A percentile compares a stretch with the other conserved stretches of the same genome.
Conservation (phyloP, 805 yeast species). For the Danielozyma ontarioensis region DNA sequence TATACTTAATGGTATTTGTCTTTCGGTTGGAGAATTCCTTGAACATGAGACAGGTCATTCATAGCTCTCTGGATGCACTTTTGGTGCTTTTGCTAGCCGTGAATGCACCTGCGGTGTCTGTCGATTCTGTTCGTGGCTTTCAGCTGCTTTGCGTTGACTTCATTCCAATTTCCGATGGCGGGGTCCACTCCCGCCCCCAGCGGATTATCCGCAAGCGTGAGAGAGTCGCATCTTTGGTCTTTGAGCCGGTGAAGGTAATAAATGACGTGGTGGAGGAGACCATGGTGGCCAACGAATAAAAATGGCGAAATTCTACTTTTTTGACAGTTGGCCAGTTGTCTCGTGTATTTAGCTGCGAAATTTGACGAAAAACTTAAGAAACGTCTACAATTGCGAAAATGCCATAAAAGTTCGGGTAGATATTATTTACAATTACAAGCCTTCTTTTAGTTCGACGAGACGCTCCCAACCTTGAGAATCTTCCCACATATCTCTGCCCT, state of each 20-base stretch:
- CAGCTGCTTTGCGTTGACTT: neutral
- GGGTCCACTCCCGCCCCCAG: neutral
- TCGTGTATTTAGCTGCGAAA: too few species aligned
- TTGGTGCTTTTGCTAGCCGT: too few species aligned
- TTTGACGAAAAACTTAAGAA: too few species aligned
- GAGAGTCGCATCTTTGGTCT: slow-evolving; percentile 19
- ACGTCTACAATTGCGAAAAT: too few species aligned
- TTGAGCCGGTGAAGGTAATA: slow-evolving; percentile 17
- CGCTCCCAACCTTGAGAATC: slow-evolving; percentile 72
- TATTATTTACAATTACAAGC: too few species aligned
- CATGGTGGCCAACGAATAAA: too few species aligned
- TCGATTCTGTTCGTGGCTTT: slow-evolving; percentile 1
- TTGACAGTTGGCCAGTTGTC: too few species aligned
- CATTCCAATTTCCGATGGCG: neutral
- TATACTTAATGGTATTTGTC: slow-evolving; percentile 7
- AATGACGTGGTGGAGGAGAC: too few species aligned
- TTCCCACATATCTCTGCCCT: slow-evolving; percentile 77
- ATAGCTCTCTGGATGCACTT: too few species aligned
- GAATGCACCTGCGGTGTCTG: slow-evolving; percentile 4
- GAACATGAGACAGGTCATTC: too few species aligned
- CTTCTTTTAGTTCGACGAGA: slow-evolving; percentile 48
- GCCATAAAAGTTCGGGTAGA: too few species aligned
- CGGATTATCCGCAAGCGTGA: neutral
- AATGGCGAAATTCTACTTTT: too few species aligned
- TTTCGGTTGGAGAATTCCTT: slow-evolving; percentile 9